Evolutionary conservation across 2,329 filamentous ascomycete species (phyloP).

Genomic region (Penicillium polonicum): DNA sequence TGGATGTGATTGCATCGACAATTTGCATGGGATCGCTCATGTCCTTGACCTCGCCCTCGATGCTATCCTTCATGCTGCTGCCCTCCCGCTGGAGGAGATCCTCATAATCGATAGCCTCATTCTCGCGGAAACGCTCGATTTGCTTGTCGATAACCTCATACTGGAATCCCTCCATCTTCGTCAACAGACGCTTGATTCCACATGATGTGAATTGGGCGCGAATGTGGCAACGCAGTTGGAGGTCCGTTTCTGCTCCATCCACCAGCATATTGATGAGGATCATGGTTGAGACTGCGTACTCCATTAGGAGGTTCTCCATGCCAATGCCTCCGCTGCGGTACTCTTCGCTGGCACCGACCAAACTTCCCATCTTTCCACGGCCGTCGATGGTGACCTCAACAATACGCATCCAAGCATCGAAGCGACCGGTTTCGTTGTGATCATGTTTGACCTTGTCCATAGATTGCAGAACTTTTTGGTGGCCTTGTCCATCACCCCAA

Average conservation of each 20-base stretch:
- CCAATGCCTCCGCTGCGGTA: constrained; percentile 93
- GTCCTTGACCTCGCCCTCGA: constrained; percentile 84
- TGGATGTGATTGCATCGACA: constrained; percentile 85
- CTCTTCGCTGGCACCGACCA: constrained; percentile 95
- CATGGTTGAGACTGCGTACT: constrained; percentile 93
- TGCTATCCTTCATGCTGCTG: constrained; percentile 82
- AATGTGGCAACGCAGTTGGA: constrained; percentile 90
- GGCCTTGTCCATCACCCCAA: constrained; percentile 85
- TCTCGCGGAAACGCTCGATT: constrained; percentile 86
- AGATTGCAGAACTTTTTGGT: constrained; percentile 88
- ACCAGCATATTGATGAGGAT: constrained; percentile 96
- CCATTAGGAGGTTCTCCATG: constrained; percentile 98
- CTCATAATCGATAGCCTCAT: constrained; percentile 97
- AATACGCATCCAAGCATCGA: constrained; percentile 98
- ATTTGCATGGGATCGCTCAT: constrained; percentile 91
- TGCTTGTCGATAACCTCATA: constrained; percentile 99
- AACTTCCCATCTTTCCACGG: constrained; percentile 96
- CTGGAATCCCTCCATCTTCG: constrained; percentile 97
- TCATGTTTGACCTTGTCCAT: constrained; percentile 87
- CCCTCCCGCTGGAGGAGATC: constrained; percentile 91
- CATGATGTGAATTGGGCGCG: constrained; percentile 94
- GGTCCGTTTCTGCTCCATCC: constrained; percentile 82
- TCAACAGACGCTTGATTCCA: constrained; percentile 88
- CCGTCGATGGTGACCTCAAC: constrained; percentile 97
- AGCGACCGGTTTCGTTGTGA: constrained; percentile 88